Evolutionary conservation across 805 yeast species (phyloP), one percentile per base, ranked within the genome.

Genomic region (Lachancea sp.): DNA sequence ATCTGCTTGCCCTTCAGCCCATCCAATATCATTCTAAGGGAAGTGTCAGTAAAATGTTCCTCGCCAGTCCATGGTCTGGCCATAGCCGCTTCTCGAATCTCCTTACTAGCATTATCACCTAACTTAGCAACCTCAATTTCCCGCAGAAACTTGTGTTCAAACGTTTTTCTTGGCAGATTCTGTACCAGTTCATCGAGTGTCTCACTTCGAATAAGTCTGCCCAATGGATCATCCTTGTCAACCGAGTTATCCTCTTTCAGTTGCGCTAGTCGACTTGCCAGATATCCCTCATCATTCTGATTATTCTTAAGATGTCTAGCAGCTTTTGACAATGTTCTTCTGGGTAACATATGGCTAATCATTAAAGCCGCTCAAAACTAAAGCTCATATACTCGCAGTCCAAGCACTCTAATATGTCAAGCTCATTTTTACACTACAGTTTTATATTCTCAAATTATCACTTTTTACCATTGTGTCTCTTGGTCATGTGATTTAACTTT

Each of bases 31-130:
- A 80, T 74, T 28, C 87, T 59, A 24, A 69, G 52, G 4, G 69
- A 64, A 3, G 75, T 59, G 39, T 77, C 85, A 5, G 60, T 47
- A 1, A 54, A 54, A 3, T 58, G 40, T 45, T 80, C 85, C 3
- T 62, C 54, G 0, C 88, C 88, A 0, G 62, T 64, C 88, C 88
- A 80, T 0, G 81, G 80, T 18, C 45, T 47, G 0, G 75, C 50
- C 42, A 63, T 52, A 2, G 86, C 86, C 8, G 69, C 58, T 2
- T 74, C 77, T 34, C 63, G 57, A 1, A 71, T 49, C 9, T 67
- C 71, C 38, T 68, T 69, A 13, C 67, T 63, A 0, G 76, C 75
- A 47, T 62, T 64, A 0, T 45, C 31, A 0, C 81, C 78, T 13
- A 76, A 43, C 34, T 64, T 68, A 5, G 70, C 50, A 4, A 60